phyloP scores from a whole-genome alignment of 805 yeast genomes.

The Lachancea kluyveri region DNA sequence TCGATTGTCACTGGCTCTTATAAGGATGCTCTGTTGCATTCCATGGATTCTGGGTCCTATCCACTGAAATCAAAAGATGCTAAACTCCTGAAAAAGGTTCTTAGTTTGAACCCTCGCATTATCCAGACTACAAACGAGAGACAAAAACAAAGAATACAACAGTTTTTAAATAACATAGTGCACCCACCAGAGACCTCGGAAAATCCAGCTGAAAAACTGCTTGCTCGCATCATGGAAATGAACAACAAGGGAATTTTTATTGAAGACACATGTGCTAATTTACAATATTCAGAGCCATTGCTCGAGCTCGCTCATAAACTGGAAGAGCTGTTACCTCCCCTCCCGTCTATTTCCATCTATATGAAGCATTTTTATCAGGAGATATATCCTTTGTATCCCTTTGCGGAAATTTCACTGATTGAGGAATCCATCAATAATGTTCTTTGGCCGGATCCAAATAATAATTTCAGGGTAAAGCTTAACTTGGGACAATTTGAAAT shows the following conservation, averaged over 20 bases:
- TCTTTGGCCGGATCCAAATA: not conserved
- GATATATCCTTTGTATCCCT: conserved; percentile 1
- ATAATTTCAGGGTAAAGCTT: not conserved
- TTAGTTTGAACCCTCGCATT: conserved; percentile 1
- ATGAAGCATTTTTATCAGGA: conserved; percentile 1
- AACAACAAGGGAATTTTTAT: conserved; percentile 1
- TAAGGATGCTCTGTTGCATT: conserved; percentile 1
- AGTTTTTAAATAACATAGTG: conserved; percentile 1
- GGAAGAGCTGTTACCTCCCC: not conserved
- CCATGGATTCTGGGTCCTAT: not conserved
- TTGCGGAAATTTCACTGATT: conserved; percentile 1
- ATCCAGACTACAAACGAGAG: not conserved
- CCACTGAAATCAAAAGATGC: not conserved
- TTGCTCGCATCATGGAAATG: not conserved
- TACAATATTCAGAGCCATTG: conserved; percentile 2
- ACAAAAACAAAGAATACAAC: not conserved
- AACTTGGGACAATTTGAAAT: conserved; percentile 1
- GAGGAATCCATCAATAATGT: conserved; percentile 1
- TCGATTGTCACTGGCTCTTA: conserved; percentile 2
- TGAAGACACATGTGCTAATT: conserved; percentile 2
- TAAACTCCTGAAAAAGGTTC: not conserved
- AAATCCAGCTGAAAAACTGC: not conserved
- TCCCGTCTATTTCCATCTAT: not conserved
- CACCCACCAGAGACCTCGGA: not conserved
- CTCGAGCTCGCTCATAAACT: conserved; percentile 1